phyloP scores from a whole-genome alignment of 148 eudicot species.

The Selenicereus undatus region DNA sequence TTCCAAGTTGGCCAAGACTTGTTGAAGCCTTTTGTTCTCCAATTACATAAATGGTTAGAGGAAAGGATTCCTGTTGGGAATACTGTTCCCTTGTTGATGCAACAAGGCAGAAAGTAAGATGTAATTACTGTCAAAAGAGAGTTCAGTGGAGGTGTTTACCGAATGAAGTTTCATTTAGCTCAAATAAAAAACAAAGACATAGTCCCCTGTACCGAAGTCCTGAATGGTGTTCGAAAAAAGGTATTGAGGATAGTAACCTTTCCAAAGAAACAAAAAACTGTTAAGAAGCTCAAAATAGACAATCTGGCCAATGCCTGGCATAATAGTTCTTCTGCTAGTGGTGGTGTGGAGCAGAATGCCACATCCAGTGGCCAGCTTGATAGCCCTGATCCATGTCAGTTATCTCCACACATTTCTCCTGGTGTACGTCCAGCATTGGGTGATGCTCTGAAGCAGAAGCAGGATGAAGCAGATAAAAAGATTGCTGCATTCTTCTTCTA shows the following conservation, averaged over 20 bases:
- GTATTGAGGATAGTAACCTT: not conserved
- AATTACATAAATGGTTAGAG: not conserved
- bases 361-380: not conserved
- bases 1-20: not conserved
- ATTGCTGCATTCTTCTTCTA: conserved; percentile 1
- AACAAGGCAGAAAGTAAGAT: not conserved
- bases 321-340: not conserved
- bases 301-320: not conserved
- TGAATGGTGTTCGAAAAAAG: not conserved
- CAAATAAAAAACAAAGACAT: not conserved
- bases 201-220: not conserved
- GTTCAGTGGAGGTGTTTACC: conserved; percentile 1
- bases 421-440: not conserved
- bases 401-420: not conserved
- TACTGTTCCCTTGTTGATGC: not conserved
- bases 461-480: not conserved
- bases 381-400: not conserved
- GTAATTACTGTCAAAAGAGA: not conserved
- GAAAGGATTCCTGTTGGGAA: conserved; percentile 2
- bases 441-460: not conserved
- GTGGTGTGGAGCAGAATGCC: not conserved
- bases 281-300: not conserved
- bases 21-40: not conserved
- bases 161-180: not conserved
- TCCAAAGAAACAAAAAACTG: not conserved